Base-by-base conservation (phyloP, 2,329 filamentous ascomycete genomes). In the Trichoderma sp. region DNA sequence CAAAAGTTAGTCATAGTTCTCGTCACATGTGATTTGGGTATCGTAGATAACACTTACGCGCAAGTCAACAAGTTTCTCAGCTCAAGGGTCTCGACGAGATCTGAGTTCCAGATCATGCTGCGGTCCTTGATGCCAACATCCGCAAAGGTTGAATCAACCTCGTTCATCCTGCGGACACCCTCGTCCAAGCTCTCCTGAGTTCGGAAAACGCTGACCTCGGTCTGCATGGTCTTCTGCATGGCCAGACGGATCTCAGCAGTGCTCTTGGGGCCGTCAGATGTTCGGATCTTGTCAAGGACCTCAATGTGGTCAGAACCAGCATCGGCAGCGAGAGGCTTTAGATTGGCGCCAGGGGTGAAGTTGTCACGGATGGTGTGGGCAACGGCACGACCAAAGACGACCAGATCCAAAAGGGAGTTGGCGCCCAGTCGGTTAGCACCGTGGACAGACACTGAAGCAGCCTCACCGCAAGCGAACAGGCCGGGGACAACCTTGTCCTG, bases 51-150 rank as follows among this genome's bases (percentile, higher is more conserved):
- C 74, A 92, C 92, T 86, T 91, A 94, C 90, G 95, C 95, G 90
- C 96, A 98, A 79, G 96, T 98, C 81, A 99, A 86, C 79, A 99
- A 84, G 84, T 99, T 99, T 80, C 95, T 90, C 80, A 98, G 87
- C 85, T 99, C 96, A 71, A 99, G 90, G 8, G 95, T 97, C 88
- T 98, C 95, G 74, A 97, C 94, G 51, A 98, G 90, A 80, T 98
- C 95, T 28, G 93, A 94, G 90, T 98, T 98, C 95, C 95, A 98
- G 87, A 98, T 98, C 95, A 98, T 98, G 88, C 93, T 97, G 83
- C 96, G 93, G 84, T 98, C 95, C 90, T 97, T 97, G 86, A 93
- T 98, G 80, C 94, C 93, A 77, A 98, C 92, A 80, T 98, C 87
- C 78, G 87, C 84, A 85, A 92, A 98, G 79, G 86, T 88, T 78